Base-by-base conservation (phyloP, 805 yeast species). In the Kodamaea fukazawae region DNA sequence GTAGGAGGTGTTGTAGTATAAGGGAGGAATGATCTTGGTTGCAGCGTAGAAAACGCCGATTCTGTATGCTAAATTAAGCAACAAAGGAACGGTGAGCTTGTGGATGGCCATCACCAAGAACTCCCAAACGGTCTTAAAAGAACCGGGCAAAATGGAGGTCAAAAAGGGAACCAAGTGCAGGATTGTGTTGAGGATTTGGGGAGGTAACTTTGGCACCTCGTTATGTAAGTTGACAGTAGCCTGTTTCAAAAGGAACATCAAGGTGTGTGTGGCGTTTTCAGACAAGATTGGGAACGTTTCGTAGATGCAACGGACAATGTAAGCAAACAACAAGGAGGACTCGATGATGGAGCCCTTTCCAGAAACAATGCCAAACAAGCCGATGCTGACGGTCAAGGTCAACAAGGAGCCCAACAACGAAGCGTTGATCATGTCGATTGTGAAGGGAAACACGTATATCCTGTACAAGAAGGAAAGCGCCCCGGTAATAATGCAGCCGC, bases 261-360 rank as follows among this genome's bases (percentile, higher is more conserved):
- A 51, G 3, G 67, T 54, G 39, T 54, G 49, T 16, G 60, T 50
- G 13, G 73, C 72, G 43, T 59, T 67, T 39, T 79, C 77, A 6
- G 90, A 83, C 47, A 91, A 73, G 50, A 86, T 89, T 1, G 98
- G 96, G 53, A 91, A 88, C 3, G 96, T 80, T 57, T 90, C 95
- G 60, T 93, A 93, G 45, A 90, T 79, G 53, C 96, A 88, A 57
- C 95, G 85, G 20, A 93, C 96, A 45, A 91, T 82, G 61, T 93
- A 93, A 7, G 95, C 91, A 57, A 89, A 81, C 53, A 93, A 72
- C 42, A 91, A 65, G 9, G 96, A 84, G 23, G 89, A 77, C 62
- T 93, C 99, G 37, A 90, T 75, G n/a, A 91, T 81, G n/a, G 91
- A 82, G 3, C 97, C 97, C 44, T 76, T 78, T 5, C 83, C 83